A percentile compares a stretch with the other conserved stretches of the same genome.
These are phyloP conservation scores for Ceratobasidium sp. DNA, from an alignment of 1,284 basidiomycete species.

Conservation along the genomic window DNA sequence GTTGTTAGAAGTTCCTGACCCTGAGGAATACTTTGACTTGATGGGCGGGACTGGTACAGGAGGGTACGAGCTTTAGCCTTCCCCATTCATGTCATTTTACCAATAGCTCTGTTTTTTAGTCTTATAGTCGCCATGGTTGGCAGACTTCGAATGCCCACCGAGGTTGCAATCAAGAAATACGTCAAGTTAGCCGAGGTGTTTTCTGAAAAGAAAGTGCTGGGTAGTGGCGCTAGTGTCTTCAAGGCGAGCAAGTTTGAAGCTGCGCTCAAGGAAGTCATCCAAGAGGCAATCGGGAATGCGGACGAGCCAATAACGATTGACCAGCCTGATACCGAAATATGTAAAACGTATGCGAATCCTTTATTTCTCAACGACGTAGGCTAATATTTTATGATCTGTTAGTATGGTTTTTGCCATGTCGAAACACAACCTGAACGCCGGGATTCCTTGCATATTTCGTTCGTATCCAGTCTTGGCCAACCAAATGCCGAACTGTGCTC, in stretches of 20 bases:
- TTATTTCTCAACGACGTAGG: neutral
- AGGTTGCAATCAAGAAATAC: neutral
- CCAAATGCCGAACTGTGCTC: neutral
- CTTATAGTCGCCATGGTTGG: slow-evolving; percentile 51
- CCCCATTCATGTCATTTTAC: neutral
- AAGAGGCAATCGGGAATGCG: neutral
- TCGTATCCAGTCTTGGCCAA: neutral
- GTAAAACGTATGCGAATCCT: slow-evolving; percentile 8
- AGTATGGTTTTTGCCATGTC: slow-evolving; percentile 11
- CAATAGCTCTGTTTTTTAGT: slow-evolving; percentile 32
- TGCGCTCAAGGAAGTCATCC: neutral
- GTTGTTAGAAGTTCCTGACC: neutral
- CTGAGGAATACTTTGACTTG: slow-evolving; percentile 15
- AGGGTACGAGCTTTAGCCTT: slow-evolving; percentile 32
- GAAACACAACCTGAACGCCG: slow-evolving; percentile 18
- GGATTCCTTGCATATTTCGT: slow-evolving; percentile 4
- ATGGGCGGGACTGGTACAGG: slow-evolving; percentile 43
- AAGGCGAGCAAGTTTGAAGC: neutral
- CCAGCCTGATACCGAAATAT: neutral
- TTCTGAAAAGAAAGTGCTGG: slow-evolving; percentile 5
- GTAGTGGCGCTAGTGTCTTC: neutral
- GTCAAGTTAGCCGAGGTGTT: neutral
- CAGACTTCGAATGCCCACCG: neutral
- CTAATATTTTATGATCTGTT: neutral
- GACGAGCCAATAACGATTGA: neutral